Percentiles rank a stretch among this genome's conserved stretches.
These are phyloP conservation scores for Xenoacremonium recifei DNA, from an alignment of 2,329 filamentous ascomycete genomes.

Conservation along the genomic window DNA sequence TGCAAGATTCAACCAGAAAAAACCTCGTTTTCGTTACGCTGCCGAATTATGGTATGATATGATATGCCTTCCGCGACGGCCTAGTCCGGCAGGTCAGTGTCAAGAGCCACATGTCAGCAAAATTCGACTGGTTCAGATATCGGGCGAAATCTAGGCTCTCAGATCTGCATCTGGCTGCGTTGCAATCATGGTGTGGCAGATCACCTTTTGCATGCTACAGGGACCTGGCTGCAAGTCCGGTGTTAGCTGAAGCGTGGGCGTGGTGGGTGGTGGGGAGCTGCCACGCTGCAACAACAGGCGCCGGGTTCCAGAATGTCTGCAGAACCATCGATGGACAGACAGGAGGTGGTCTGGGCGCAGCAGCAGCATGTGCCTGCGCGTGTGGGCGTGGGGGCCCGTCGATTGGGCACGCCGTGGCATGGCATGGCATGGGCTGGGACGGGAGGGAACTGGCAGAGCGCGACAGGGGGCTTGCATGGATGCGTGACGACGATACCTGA, in stretches of 20 bases:
- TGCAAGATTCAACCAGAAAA: background rate
- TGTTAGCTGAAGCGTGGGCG: slow-evolving; percentile 12
- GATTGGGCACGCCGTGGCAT: too few species aligned
- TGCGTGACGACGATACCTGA: too few species aligned
- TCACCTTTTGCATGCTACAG: background rate
- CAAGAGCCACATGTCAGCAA: background rate
- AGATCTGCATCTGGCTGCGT: background rate
- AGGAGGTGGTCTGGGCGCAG: slow-evolving; percentile 7
- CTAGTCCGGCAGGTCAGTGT: background rate
- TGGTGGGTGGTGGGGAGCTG: slow-evolving; percentile 15
- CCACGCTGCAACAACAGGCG: slow-evolving; percentile 6
- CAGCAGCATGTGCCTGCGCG: slow-evolving; percentile 4
- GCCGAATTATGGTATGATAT: background rate
- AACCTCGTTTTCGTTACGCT: background rate
- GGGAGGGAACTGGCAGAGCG: slow-evolving; percentile 10
- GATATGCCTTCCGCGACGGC: background rate
- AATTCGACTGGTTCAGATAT: background rate
- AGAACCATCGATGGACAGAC: slow-evolving; percentile 13
- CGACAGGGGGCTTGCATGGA: too few species aligned
- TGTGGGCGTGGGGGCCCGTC: too few species aligned
- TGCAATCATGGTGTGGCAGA: background rate
- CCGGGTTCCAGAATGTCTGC: slow-evolving; percentile 24
- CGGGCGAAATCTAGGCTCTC: background rate
- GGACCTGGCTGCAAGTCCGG: background rate
- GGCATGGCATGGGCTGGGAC: background rate